phyloP scores from a whole-genome alignment of 306 rosid genomes.

The Rubus parviflorus region DNA sequence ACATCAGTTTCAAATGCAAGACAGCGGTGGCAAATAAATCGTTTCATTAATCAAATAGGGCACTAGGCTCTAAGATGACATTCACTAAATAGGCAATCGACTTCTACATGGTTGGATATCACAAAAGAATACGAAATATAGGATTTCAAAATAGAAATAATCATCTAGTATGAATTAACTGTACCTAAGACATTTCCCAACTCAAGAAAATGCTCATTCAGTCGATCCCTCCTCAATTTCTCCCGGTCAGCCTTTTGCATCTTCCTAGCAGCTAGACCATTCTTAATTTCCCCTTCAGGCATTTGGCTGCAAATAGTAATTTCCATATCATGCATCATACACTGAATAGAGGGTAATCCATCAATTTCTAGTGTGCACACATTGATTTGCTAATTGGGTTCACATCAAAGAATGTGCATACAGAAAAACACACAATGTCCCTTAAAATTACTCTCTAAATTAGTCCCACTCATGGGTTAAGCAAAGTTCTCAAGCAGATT shows the following conservation, averaged over 20 bases:
- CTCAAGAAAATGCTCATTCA: conserved; percentile 76
- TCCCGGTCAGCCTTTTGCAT: conserved; percentile 88
- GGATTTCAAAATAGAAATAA: not conserved
- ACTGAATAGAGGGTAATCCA: conserved; percentile 14
- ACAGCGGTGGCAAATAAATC: not conserved
- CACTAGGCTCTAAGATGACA: not conserved
- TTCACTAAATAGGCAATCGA: not conserved
- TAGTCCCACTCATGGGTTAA: not conserved
- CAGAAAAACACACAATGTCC: not conserved
- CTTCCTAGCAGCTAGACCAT: conserved; percentile 63
- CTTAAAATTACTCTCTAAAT: not conserved
- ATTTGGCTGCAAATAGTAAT: conserved; percentile 40
- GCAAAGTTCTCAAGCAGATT: not conserved
- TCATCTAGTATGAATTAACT: not conserved
- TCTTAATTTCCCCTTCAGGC: conserved; percentile 58
- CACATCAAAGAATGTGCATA: not conserved
- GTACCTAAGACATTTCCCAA: conserved; percentile 70
- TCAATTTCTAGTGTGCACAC: not conserved
- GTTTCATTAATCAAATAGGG: not conserved
- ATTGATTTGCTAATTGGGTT: conserved; percentile 1
- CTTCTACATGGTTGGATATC: not conserved
- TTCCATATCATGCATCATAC: not conserved
- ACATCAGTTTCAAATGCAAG: not conserved
- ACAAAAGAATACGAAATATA: not conserved
- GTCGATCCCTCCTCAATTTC: conserved; percentile 78